Evolutionary conservation across 2,329 filamentous ascomycete genomes (phyloP).

Genomic region (Pseudogymnoascus sp.): DNA sequence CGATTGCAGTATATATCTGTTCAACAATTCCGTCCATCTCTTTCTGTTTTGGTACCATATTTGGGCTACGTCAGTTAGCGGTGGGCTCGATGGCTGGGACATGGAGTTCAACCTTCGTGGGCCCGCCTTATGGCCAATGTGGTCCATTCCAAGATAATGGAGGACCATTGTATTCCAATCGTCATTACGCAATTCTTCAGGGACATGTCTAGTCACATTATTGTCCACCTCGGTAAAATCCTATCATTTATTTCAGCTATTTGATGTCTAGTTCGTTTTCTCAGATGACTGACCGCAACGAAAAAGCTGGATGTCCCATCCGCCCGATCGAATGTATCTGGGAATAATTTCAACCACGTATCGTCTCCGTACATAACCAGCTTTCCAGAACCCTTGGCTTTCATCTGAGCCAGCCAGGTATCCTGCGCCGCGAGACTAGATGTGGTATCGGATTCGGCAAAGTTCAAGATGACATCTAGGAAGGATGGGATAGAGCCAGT

Average conservation of each 20-base stretch:
- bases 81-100: neutral
- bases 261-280: constrained; percentile 19
- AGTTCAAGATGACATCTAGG: constrained; percentile 91
- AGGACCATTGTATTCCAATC: constrained; percentile 94
- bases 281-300: constrained; percentile 64
- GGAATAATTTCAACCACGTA: constrained; percentile 96
- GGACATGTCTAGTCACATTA: constrained; percentile 89
- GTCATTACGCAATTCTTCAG: constrained; percentile 60
- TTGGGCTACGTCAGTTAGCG: constrained; percentile 46
- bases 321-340: constrained; percentile 71
- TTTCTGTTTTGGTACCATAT: constrained; percentile 86
- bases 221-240: constrained; percentile 97
- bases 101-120: constrained; percentile 56
- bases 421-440: constrained; percentile 84
- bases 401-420: constrained; percentile 93
- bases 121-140: constrained; percentile 94
- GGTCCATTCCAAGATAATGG: constrained; percentile 91
- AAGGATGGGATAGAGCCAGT: constrained; percentile 98
- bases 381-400: constrained; percentile 60
- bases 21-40: constrained; percentile 87
- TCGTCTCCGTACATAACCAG: constrained; percentile 96
- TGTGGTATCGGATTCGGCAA: constrained; percentile 86
- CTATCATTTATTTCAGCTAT: constrained; percentile 38
- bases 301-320: constrained; percentile 98
- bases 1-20: constrained; percentile 68